These are phyloP conservation scores for Epichloe glyceriae DNA, from an alignment of 2,329 filamentous ascomycete species.

Conservation along the genomic window DNA sequence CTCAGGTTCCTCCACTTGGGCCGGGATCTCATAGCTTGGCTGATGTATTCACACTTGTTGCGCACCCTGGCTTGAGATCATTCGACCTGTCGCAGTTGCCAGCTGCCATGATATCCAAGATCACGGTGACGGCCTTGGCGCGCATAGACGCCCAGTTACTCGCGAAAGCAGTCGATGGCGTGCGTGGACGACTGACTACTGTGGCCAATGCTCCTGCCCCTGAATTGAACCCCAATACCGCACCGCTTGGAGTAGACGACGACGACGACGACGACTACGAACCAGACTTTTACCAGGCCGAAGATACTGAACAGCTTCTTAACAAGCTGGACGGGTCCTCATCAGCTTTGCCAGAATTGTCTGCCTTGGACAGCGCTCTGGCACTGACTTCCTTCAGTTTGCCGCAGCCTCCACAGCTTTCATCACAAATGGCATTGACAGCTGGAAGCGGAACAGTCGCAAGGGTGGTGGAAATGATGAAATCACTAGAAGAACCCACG, in stretches of 20 bases:
- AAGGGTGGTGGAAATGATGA: conserved; percentile 68
- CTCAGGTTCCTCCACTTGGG: conserved; percentile 53
- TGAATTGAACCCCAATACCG: conserved; percentile 42
- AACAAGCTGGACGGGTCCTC: conserved; percentile 63
- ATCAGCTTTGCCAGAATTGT: conserved; percentile 25
- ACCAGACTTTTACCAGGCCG: conserved; percentile 66
- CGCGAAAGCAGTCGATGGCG: conserved; percentile 56
- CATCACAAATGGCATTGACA: conserved; percentile 55
- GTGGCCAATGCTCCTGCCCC: conserved; percentile 33
- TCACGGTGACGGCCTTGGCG: conserved; percentile 67
- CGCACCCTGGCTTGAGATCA: conserved; percentile 54
- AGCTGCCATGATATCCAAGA: conserved; percentile 60
- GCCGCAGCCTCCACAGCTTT: conserved; percentile 62
- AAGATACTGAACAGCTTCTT: conserved; percentile 64
- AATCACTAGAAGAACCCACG: conserved; percentile 54
- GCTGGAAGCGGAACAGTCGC: conserved; percentile 63
- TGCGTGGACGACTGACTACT: conserved; percentile 36
- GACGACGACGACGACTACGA: conserved; percentile 75
- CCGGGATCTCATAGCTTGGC: conserved; percentile 66
- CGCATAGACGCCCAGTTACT: conserved; percentile 57
- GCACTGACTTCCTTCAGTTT: conserved; percentile 69
- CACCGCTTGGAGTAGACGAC: conserved; percentile 55
- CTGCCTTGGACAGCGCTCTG: conserved; percentile 29
- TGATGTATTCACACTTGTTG: conserved; percentile 75
- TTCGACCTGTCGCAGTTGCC: conserved; percentile 80